phyloP scores from a whole-genome alignment of 192 early-diverging fungal species.

The Pecoramyces ruminantium region DNA sequence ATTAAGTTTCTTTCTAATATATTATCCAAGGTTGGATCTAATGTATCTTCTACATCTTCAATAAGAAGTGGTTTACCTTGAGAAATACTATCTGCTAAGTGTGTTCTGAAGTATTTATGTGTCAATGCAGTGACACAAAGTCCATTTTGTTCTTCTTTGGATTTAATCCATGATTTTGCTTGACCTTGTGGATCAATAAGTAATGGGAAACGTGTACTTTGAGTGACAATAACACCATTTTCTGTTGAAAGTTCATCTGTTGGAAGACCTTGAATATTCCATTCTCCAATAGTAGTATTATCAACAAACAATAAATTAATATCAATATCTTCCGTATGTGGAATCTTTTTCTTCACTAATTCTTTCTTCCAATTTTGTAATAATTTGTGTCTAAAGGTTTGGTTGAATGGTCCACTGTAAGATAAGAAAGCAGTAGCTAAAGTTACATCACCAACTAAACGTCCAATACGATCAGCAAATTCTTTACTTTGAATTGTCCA shows the following conservation, averaged over 20 bases:
- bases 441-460: slow-evolving; percentile 40
- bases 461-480: slow-evolving; percentile 38
- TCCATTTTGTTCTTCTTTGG: slow-evolving; percentile 43
- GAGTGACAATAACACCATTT: slow-evolving; percentile 45
- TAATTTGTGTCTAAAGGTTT: slow-evolving; percentile 30
- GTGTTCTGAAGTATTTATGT: slow-evolving; percentile 44
- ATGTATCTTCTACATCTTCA: slow-evolving; percentile 43
- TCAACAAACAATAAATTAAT: slow-evolving; percentile 40
- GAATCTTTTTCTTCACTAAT: slow-evolving; percentile 28
- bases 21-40: slow-evolving; percentile 47
- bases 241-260: slow-evolving; percentile 46
- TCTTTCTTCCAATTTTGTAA: slow-evolving; percentile 39
- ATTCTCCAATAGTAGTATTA: slow-evolving; percentile 39
- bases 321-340: slow-evolving; percentile 39
- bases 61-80: slow-evolving; percentile 40
- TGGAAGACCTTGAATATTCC: slow-evolving; percentile 50
- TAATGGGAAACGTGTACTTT: slow-evolving; percentile 38
- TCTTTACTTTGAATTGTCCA: slow-evolving; percentile 50
- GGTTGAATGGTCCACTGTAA: slow-evolving; percentile 46
- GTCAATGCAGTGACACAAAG: slow-evolving; percentile 29
- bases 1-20: slow-evolving; percentile 46
- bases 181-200: slow-evolving; percentile 48
- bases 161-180: slow-evolving; percentile 47
- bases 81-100: slow-evolving; percentile 38
- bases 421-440: slow-evolving; percentile 39